phyloP scores from a whole-genome alignment of 345 rosid species.

The Eucalyptus cladocalyx region DNA sequence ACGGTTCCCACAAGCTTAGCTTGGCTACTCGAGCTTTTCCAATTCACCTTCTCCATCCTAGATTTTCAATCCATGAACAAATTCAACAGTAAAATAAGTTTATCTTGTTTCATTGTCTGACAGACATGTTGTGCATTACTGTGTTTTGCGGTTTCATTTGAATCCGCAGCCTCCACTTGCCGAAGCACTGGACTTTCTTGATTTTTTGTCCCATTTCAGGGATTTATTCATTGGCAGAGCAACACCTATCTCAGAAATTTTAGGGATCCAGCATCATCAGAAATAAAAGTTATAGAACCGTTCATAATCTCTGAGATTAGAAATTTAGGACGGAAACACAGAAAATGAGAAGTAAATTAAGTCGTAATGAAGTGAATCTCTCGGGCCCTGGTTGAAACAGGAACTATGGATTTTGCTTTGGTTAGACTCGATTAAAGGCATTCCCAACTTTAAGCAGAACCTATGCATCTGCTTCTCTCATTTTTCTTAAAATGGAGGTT shows the following conservation, averaged over 20 bases:
- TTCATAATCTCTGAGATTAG: neutral
- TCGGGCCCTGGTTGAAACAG: neutral
- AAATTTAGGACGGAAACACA: neutral
- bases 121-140: neutral
- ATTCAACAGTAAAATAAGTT: neutral
- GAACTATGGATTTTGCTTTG: neutral
- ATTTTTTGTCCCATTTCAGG: neutral
- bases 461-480: neutral
- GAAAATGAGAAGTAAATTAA: neutral
- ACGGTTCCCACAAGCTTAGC: slow-evolving; percentile 7
- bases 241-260: neutral
- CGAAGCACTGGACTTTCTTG: neutral
- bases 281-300: neutral
- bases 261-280: neutral
- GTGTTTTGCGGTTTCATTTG: neutral
- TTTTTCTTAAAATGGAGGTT: neutral
- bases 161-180: neutral
- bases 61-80: neutral
- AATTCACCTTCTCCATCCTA: slow-evolving; percentile 6
- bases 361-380: neutral
- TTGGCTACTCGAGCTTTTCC: neutral
- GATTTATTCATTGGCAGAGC: neutral
- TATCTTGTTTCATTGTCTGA: neutral
- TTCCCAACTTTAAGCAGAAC: neutral
- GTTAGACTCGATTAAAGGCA: neutral